Percentiles rank a stretch among this genome's conserved stretches.
These are phyloP conservation scores for Entonaema liquescens DNA, from an alignment of 495 filamentous ascomycete species.

Conservation along the genomic window DNA sequence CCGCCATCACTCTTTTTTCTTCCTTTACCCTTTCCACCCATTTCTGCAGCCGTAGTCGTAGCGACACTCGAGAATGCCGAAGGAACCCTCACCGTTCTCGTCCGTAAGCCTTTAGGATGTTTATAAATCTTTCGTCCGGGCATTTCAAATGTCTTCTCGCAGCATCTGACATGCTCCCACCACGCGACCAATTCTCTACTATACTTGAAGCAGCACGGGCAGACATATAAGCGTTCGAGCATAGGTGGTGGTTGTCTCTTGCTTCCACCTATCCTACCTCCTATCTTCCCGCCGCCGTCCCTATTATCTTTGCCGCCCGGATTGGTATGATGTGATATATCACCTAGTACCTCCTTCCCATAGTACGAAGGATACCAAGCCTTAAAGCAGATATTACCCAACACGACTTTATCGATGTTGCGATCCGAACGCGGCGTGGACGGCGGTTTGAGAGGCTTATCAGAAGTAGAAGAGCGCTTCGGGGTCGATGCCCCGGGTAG, in stretches of 20 bases:
- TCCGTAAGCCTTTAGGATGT: conserved; percentile 54
- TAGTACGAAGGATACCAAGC: conserved; percentile 83
- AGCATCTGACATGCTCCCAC: conserved; percentile 55
- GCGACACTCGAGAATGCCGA: not conserved
- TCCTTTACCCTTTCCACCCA: conserved; percentile 48
- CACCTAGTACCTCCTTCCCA: conserved; percentile 77
- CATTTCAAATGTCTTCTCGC: conserved; percentile 51
- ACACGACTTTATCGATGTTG: conserved; percentile 77
- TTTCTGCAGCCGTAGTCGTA: not conserved
- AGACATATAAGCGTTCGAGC: conserved; percentile 79
- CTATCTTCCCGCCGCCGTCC: conserved; percentile 33
- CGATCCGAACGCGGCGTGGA: conserved; percentile 55
- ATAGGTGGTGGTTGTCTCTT: conserved; percentile 52
- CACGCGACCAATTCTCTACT: conserved; percentile 72
- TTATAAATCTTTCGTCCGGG: conserved; percentile 58
- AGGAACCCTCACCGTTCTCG: conserved; percentile 44
- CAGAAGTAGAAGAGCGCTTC: conserved; percentile 28
- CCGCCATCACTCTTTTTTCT: conserved; percentile 49
- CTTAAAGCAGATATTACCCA: conserved; percentile 76
- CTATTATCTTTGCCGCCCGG: conserved; percentile 36
- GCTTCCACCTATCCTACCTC: conserved; percentile 41
- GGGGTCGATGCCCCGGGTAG: conserved; percentile 23
- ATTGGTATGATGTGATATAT: conserved; percentile 39
- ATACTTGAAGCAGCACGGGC: conserved; percentile 94
- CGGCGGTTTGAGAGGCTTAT: conserved; percentile 34